Evolutionary conservation across 306 rosid species (phyloP), one percentile per base, ranked within the genome.

Genomic region (Luffa aegyptiaca): DNA sequence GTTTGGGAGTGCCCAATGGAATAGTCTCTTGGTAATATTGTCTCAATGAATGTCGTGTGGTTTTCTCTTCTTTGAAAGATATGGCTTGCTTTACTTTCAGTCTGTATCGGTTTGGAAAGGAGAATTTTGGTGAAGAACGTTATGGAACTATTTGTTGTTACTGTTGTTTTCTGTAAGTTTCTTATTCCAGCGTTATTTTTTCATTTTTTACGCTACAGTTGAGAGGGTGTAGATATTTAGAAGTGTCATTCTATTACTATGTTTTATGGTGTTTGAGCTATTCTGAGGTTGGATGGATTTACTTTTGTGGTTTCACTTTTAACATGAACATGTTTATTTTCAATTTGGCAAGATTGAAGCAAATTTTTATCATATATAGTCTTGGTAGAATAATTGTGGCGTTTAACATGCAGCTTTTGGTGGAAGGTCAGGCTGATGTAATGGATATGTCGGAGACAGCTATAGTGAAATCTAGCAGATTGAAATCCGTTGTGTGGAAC

Each of bases 401-500:
- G 45, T 81, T 75, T 81, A 10, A 75, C 62, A 41, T 72, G 76
- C 85, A 84, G 88, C 52, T 78, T 68, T 78, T 76, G 87, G 80
- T 85, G 84, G 80, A 36, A 42, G 63, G 68, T 68, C 86, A 85
- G 91, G 83, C 82, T 83, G 76, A 81, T 87, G 90, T 79, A 73
- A 96, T 96, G 99, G 99, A 96, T 83, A 80, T 90, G 93, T 85
- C 99, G 13, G 98, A 96, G 84, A 97, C 97, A 33, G 96, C 90
- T 52, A 86, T 88, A 12, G 94, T 89, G 76, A 93, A 96, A 79
- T 96, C 98, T 10, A 90, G 93, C 81, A 85, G 99, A 87, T 84
- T 96, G 87, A 96, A 96, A 83, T 96, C 99, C 55, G 94, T 90
- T 14, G 99, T 96, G 59, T 96, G 98, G 99, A 96, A 96, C 82